Evolutionary conservation across 352 stramenopile genomes (phyloP), one percentile per base, ranked within the genome.

Genomic region (Hyaloperonospora arabidopsidis): DNA sequence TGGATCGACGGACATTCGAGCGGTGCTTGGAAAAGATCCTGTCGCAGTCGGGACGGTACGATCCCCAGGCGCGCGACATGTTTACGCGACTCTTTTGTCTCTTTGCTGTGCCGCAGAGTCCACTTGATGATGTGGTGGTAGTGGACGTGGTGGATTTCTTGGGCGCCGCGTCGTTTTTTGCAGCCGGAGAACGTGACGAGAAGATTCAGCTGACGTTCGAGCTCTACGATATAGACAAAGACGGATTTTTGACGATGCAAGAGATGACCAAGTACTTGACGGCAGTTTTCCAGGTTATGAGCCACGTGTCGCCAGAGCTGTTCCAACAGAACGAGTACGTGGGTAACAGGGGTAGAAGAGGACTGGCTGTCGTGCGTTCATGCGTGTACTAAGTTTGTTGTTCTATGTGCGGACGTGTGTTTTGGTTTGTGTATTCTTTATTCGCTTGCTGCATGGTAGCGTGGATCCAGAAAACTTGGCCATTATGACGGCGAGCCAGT

Each of bases 201-300:
- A 93, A 93, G 59, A 88, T 94, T 45, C 73, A 68, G 2, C 63
- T 83, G 15, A 89, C 74, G 18, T 96, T 96, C 59, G 79, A 93
- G 43, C 69, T 96, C 10, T 95, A 89, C 59, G 87, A 96, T 25
- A 62, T 64, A 45, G 84, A 95, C 60, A 72, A 70, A 32, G 84
- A 95, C 58, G 86, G 83, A 6, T 88, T 79, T 65, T 92, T 96
- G 52, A 79, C 76, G 28, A 72, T 81, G 34, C 65, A 77, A 53
- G 85, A 95, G 59, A 95, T 96, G 85, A 81, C 70, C 11, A 92
- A 84, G 48, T 95, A 95, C 61, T 68, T 95, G 44, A 87, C 82
- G 15, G 76, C 77, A 2, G 79, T 95, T 5, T 95, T 92, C 48
- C 61, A 79, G n/a, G 79, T 94, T 11, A 86, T 95, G 35, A 72